A percentile compares a stretch with the other conserved stretches of the same genome.
These are phyloP conservation scores for Kwoniella newhampshirensis DNA, from an alignment of 768 basidiomycete genomes.

Conservation along the genomic window DNA sequence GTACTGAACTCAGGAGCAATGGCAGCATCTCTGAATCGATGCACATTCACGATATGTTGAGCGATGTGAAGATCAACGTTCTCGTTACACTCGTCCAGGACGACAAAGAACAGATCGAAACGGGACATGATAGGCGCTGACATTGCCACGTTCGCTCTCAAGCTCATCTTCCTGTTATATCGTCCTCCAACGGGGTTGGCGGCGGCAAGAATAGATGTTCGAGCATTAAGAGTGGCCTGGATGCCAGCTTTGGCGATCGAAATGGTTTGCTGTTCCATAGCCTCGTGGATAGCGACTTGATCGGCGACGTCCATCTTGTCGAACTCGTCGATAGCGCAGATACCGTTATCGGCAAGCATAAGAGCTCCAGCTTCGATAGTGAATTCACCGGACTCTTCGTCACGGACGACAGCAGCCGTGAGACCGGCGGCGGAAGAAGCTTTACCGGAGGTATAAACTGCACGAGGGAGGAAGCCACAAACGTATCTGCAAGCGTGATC, in stretches of 20 bases:
- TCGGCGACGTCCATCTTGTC: constrained; percentile 99
- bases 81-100: constrained; percentile 94
- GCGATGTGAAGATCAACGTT: constrained; percentile 90
- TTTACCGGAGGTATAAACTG: constrained; percentile 99
- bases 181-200: constrained; percentile 97
- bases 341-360: constrained; percentile 99
- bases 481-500: constrained; percentile 67
- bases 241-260: constrained; percentile 99
- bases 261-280: constrained; percentile 99
- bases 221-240: constrained; percentile 94
- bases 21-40: constrained; percentile 90
- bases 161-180: constrained; percentile 89
- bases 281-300: constrained; percentile 99
- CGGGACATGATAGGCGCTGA: constrained; percentile 98
- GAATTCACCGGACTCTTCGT: constrained; percentile 98
- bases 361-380: constrained; percentile 98
- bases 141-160: constrained; percentile 94
- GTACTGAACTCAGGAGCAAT: constrained; percentile 97
- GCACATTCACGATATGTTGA: constrained; percentile 94
- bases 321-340: constrained; percentile 99
- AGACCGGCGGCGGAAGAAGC: constrained; percentile 98
- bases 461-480: constrained; percentile 94
- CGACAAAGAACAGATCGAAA: constrained; percentile 97
- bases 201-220: constrained; percentile 95
- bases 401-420: constrained; percentile 95